Evolutionary conservation across 2,329 filamentous ascomycete species (phyloP).

Genomic region (Dothideomycetes sp.): DNA sequence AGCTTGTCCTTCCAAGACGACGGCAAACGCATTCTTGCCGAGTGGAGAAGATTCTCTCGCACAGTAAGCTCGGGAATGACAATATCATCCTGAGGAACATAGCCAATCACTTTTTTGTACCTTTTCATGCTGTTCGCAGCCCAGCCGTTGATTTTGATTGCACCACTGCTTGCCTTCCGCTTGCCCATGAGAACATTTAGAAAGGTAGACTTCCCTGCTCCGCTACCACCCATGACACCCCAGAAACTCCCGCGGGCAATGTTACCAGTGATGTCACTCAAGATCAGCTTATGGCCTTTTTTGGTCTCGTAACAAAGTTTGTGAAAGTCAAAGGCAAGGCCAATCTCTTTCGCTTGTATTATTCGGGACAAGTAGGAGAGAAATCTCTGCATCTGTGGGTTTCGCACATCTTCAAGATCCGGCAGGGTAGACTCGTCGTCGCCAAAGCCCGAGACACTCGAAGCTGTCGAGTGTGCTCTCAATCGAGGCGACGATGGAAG

Average conservation of each 20-base stretch:
- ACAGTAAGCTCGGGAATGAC: conserved; percentile 50
- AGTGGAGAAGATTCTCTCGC: conserved; percentile 51
- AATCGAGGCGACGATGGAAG: background rate
- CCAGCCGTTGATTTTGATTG: conserved; percentile 43
- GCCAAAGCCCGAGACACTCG: conserved; percentile 13
- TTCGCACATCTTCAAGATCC: conserved; percentile 6
- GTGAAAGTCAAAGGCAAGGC: conserved; percentile 43
- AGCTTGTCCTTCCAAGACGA: conserved; percentile 39
- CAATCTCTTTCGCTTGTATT: conserved; percentile 40
- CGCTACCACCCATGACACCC: conserved; percentile 49
- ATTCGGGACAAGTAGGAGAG: conserved; percentile 43
- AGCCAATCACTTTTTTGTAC: conserved; percentile 51
- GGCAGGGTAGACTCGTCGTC: conserved; percentile 1
- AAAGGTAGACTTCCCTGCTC: conserved; percentile 50
- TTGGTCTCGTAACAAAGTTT: conserved; percentile 26
- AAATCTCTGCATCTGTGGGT: conserved; percentile 36
- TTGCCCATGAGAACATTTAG: conserved; percentile 53
- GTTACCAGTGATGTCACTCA: conserved; percentile 43
- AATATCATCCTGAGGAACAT: conserved; percentile 52
- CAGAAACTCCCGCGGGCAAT: conserved; percentile 45
- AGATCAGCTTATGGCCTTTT: conserved; percentile 26
- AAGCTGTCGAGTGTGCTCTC: conserved; percentile 22
- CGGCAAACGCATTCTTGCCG: conserved; percentile 44
- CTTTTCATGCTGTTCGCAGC: conserved; percentile 30
- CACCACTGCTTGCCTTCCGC: conserved; percentile 36